These are phyloP conservation scores for Cercospora citrullina DNA, from an alignment of 2,329 filamentous ascomycete genomes.

Conservation along the genomic window DNA sequence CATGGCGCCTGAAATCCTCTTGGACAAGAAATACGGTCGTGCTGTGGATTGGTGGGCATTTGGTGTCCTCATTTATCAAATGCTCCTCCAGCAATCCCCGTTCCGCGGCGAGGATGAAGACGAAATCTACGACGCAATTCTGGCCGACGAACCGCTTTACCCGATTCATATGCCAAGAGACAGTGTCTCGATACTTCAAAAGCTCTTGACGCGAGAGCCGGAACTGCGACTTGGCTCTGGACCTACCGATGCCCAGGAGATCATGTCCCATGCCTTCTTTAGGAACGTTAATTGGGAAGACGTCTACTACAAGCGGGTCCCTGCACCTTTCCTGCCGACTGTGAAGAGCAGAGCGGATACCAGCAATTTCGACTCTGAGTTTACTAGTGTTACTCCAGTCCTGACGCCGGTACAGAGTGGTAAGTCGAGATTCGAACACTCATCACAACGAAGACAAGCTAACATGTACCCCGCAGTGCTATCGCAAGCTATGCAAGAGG, in stretches of 20 bases:
- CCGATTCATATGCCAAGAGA: conserved; percentile 98
- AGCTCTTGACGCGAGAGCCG: conserved; percentile 91
- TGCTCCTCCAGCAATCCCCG: conserved; percentile 97
- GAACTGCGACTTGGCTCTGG: conserved; percentile 90
- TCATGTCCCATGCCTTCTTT: conserved; percentile 99
- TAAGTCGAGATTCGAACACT: conserved; percentile 53
- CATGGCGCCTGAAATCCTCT: conserved; percentile 97
- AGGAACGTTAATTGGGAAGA: conserved; percentile 98
- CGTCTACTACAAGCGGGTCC: conserved; percentile 91
- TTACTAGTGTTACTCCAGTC: conserved; percentile 96
- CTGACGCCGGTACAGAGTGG: conserved; percentile 95
- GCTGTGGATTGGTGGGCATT: conserved; percentile 99
- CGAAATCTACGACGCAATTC: conserved; percentile 98
- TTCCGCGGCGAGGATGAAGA: conserved; percentile 99
- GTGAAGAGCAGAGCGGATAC: conserved; percentile 94
- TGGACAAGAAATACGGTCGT: conserved; percentile 97
- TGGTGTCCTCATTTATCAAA: conserved; percentile 97
- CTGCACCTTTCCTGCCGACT: conserved; percentile 82
- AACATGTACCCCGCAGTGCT: conserved; percentile 62
- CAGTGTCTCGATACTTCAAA: conserved; percentile 95
- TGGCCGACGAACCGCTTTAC: conserved; percentile 95
- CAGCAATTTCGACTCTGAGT: conserved; percentile 99
- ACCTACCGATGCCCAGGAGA: conserved; percentile 94
- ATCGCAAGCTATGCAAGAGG: conserved; percentile 98
- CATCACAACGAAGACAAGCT: conserved; percentile 19